Evolutionary conservation across 257 asterid species (phyloP), one percentile per base, ranked within the genome.

Genomic region (Fraxinus cuspidata): DNA sequence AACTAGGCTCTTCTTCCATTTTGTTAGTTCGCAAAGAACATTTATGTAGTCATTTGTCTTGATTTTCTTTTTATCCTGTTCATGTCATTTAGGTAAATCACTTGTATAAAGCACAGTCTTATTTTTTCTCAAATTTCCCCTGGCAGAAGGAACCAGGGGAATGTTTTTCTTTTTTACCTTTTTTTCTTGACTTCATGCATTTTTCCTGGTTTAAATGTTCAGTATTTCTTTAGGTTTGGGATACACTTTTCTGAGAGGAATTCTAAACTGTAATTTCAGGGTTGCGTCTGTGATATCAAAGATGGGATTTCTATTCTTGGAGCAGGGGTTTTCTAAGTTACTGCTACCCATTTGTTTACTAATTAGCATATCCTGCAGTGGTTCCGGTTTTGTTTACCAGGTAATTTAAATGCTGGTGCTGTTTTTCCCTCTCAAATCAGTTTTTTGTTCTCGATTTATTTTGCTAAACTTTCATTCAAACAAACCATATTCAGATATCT

Each of bases 231-330:
- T 47, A 47, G 58, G n/a, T 47, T 47, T 5, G 0, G 8, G 7
- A 47, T 16, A 42, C 51, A 42, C 69, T 11, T 25, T 60, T 71
- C 71, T 66, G 15, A 25, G 34, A 68, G 32, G 72, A 37, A 2
- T 42, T 23, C 4, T 25, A 2, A 31, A 78, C 28, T 73, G 72
- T 65, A 38, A 73, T 82, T 84, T 83, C 94, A 95, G 99, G 92
- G 88, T 93, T 51, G 92, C 99, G 77, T 88, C 99, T 49, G 97
- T 91, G 34, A 85, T 95, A 82, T 95, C 98, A 79, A 95, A 95
- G 92, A 87, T 90, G 88, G 99, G 99, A 34, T 95, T 95, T 83
- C 84, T 93, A 81, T 89, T 96, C 86, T 81, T 96, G 94, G 97
- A 93, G 89, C 99, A 89, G 82, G 97, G 93, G 44, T 90, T 89